phyloP scores from a whole-genome alignment of 1,139 yeast species.

The Sugiyamaella sp. region DNA sequence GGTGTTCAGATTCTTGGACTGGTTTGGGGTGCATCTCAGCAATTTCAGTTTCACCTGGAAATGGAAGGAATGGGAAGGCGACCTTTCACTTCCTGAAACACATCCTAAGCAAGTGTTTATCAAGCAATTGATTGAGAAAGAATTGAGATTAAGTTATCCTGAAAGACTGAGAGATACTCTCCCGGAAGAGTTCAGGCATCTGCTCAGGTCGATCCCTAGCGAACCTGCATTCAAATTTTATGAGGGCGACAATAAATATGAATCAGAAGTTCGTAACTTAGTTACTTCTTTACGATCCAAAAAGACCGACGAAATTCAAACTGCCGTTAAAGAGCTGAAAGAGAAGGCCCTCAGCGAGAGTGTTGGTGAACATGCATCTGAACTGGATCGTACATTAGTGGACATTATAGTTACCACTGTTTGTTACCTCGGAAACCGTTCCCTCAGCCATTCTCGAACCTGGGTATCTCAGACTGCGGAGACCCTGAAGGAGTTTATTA shows the following conservation, averaged over 20 bases:
- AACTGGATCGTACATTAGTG: conserved; percentile 54
- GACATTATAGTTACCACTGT: conserved; percentile 70
- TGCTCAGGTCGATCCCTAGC: conserved; percentile 50
- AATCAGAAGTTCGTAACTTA: conserved; percentile 43
- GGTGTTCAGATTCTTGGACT: conserved; percentile 73
- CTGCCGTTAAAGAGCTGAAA: conserved; percentile 43
- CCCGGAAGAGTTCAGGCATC: conserved; percentile 69
- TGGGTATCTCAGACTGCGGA: conserved; percentile 61
- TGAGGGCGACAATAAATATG: conserved; percentile 43
- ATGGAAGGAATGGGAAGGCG: conserved; percentile 86
- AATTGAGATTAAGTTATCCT: conserved; percentile 73
- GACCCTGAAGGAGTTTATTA: conserved; percentile 54
- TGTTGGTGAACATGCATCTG: conserved; percentile 39
- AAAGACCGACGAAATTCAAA: conserved; percentile 41
- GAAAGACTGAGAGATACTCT: conserved; percentile 74
- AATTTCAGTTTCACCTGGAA: conserved; percentile 97
- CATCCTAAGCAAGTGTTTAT: conserved; percentile 81
- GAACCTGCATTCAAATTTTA: conserved; percentile 51
- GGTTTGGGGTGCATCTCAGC: conserved; percentile 93
- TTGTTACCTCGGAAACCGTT: conserved; percentile 84
- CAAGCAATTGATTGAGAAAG: conserved; percentile 78
- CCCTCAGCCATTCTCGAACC: conserved; percentile 81
- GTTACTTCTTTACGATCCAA: conserved; percentile 40
- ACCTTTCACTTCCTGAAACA: conserved; percentile 44
- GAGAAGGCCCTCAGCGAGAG: conserved; percentile 35